Percentiles rank a stretch among this genome's conserved stretches.
phyloP scores from a whole-genome alignment of 345 rosid genomes.

The Pistacia integerrima region DNA sequence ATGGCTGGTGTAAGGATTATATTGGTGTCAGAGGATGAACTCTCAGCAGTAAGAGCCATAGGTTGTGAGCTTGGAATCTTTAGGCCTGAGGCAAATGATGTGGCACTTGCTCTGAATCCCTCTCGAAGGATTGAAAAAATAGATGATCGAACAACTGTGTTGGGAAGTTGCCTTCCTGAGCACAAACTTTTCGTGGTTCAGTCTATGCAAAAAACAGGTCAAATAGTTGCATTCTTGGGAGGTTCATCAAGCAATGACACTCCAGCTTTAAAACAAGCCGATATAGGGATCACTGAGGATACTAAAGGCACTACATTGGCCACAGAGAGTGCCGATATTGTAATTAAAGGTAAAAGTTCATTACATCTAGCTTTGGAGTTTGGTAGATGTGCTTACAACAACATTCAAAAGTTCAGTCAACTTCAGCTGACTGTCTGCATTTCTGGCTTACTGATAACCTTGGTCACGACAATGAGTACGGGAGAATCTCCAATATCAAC shows the following conservation, averaged over 20 bases:
- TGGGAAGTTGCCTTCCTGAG: constrained; percentile 14
- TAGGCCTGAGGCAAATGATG: background rate
- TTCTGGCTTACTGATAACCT: constrained; percentile 28
- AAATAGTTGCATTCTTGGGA: constrained; percentile 29
- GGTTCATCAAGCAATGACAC: constrained; percentile 17
- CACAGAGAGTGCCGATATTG: constrained; percentile 21
- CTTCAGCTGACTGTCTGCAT: constrained; percentile 24
- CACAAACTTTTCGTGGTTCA: constrained; percentile 25
- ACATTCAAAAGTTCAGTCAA: constrained; percentile 32
- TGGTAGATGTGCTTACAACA: constrained; percentile 26
- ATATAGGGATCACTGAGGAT: constrained; percentile 16
- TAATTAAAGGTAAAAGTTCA: constrained; percentile 11
- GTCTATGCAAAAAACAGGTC: constrained; percentile 13
- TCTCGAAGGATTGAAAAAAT: constrained; percentile 1
- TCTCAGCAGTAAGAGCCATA: constrained; percentile 16
- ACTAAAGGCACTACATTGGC: constrained; percentile 10
- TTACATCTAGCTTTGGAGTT: background rate
- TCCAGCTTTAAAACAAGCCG: constrained; percentile 27
- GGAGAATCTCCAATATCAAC: constrained; percentile 24
- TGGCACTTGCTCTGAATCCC: background rate
- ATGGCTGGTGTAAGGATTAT: constrained; percentile 23
- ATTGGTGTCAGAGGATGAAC: constrained; percentile 24
- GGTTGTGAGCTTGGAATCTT: constrained; percentile 21
- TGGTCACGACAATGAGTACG: constrained; percentile 14
- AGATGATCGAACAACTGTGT: constrained; percentile 10